Base-by-base conservation (phyloP, 2,329 filamentous ascomycete genomes). In the Colletotrichum tofieldiae region DNA sequence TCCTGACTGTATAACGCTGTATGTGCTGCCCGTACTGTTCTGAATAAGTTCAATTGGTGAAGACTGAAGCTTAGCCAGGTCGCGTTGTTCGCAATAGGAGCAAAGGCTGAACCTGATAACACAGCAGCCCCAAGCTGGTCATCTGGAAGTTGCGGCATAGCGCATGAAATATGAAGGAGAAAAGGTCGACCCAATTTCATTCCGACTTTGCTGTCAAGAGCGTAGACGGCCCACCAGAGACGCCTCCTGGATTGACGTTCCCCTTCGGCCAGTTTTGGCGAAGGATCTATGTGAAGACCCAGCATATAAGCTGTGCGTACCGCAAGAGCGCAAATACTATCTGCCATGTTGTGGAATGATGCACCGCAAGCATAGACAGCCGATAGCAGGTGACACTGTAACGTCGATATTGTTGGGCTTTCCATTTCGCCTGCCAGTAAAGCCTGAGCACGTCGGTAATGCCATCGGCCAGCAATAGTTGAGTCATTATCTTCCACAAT, bases 151-250 rank as follows among this genome's bases (percentile, higher is more conserved):
- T 23, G 55, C 37, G 39, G 45, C 59, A 65, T 26, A 9, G 45
- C 41, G 35, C 20, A 18, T 37, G 26, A 37, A n/a, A 52, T 11
- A 65, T 51, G 39, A n/a, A 54, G n/a, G 9, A 52, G 37, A n/a
- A 83, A 83, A 1, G 86, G 85, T 0, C 86, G 83, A 3, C 86
- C 86, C 2, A 87, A 79, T 69, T 87, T 85, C 79, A 85, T 83
- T 70, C 80, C 81, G 2, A 78, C 82, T 74, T 86, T 87, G 70
- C 79, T 82, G 62, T 90, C 88, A 20, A 88, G 76, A 1, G 80
- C 78, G 75, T 84, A 89, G 1, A 90, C 75, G 0, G 77, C 78
- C 86, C 86, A 89, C 87, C 88, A 90, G 16, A 89, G 71, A 0
- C 87, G 81, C 73, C 84, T 86, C 5, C 85, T 84, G 70, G 87